Base-by-base conservation (phyloP, 176 grass and related monocot genomes). In the Tuctoria greenei region DNA sequence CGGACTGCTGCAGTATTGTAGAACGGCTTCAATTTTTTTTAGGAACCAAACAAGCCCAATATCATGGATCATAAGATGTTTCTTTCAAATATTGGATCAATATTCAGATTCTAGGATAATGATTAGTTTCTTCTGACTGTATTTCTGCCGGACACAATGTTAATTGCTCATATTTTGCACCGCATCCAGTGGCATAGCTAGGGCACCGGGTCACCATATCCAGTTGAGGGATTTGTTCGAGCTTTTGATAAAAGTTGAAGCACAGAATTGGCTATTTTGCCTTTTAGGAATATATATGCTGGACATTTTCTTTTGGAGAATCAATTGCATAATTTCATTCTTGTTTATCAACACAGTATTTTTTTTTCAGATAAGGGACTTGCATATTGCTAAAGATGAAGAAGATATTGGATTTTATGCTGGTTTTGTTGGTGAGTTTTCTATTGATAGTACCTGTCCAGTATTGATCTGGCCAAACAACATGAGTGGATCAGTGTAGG, bases 331-430 rank as follows among this genome's bases (percentile, higher is more conserved):
- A 51, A 67, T 39, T 31, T 3, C n/a, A 36, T 37, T 63, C 8
- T 27, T 10, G 2, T 56, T 45, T 66, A 12, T 76, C 66, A 63
- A 64, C 37, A 41, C 6, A 69, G 45, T 61, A 54, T 38, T 70
- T 55, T 42, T 6, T 52, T 66, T 84, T 14, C 64, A 88, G 89
- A 92, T 92, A 82, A 79, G 86, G 44, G 85, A 88, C 54, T 77
- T 92, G 50, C 57, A 86, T 61, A 60, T 92, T 88, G 89, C 89
- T 50, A 84, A 85, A 82, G 20, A 82, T 67, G 79, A 82, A 75
- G 74, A 92, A 86, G 90, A 92, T 76, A 92, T 92, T 67, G 90
- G 90, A 69, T 92, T 92, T 75, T 92, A 92, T 50, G 90, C 90
- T 75, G 90, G 90, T 76, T 92, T 88, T 86, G 75, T 88, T 38